phyloP scores from a whole-genome alignment of 331 rosid species.

The Acacia pycnantha region DNA sequence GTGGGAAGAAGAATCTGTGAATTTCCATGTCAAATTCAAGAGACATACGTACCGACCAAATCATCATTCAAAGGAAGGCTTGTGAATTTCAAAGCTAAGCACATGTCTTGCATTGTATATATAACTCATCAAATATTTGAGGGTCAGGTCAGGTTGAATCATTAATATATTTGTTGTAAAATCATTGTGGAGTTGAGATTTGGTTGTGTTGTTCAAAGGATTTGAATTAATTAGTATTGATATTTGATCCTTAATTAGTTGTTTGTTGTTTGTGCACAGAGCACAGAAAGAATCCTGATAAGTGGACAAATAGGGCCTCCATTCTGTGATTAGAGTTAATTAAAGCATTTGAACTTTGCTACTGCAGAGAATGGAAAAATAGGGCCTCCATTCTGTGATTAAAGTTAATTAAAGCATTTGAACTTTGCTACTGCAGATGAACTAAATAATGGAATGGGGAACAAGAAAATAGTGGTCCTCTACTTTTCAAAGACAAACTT shows the following conservation, averaged over 20 bases:
- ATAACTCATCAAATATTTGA: not conserved
- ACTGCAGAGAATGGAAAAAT: not conserved
- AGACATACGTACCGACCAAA: not conserved
- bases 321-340: not conserved
- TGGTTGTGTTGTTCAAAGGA: not conserved
- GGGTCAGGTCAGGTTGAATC: not conserved
- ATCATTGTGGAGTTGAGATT: not conserved
- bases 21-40: conserved; percentile 18
- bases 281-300: not conserved
- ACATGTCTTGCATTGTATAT: not conserved
- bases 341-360: not conserved
- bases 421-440: not conserved
- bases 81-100: conserved; percentile 9
- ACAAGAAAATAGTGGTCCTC: not conserved
- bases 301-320: not conserved
- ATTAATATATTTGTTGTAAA: not conserved
- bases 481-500: not conserved
- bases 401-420: not conserved
- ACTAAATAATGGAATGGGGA: not conserved
- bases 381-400: not conserved
- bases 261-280: not conserved
- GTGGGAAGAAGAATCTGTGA: not conserved
- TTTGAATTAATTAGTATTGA: not conserved
- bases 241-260: not conserved
- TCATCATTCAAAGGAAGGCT: not conserved